Evolutionary conservation across 176 grass and related monocot species (phyloP), one percentile per base, ranked within the genome.

Genomic region (Musa itinerans): DNA sequence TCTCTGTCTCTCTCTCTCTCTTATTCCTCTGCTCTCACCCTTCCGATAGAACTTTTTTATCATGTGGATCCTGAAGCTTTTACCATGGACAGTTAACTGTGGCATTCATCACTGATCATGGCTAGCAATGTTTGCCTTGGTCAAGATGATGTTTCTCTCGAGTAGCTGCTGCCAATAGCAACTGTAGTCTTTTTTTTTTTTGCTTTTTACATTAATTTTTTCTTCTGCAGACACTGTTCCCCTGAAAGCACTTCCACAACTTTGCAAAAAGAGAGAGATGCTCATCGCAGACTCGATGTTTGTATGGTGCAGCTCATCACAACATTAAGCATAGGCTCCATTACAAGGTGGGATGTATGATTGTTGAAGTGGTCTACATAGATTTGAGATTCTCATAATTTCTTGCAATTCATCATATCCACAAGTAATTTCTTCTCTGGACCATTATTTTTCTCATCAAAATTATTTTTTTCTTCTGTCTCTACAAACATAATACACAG

Each of bases 11-110:
- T 2, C 9, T 65, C 21, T 21, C 24, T 25, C 34, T 43, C 34
- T 43, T 43, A 6, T 43, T 43, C 34, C 34, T 43, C 34, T 3
- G 4, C 34, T 43, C 34, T 43, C 34, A 43, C 34, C 34, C 34
- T 43, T 27, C 26, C 26, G 26, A 27, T 1, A 2, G 26, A 27
- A 70, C 19, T 8, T 43, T 70, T 13, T 70, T n/a, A 11, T 70
- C 48, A 70, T 22, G 68, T 51, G 68, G 68, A 70, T 70, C 19
- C 68, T 70, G 68, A 50, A 65, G 19, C 68, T 70, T 70, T 70
- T 51, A 70, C 68, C 68, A 10, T 50, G 34, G 34, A 43, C 34
- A 43, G 34, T 43, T 6, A 5, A 43, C 4, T 43, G 4, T 43
- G 34, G 34, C 34, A 43, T 6, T 43, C 34, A 43, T 43, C 4